Conservation (phyloP, 495 filamentous ascomycete genomes). For the Amphirosellinia nigrospora region DNA sequence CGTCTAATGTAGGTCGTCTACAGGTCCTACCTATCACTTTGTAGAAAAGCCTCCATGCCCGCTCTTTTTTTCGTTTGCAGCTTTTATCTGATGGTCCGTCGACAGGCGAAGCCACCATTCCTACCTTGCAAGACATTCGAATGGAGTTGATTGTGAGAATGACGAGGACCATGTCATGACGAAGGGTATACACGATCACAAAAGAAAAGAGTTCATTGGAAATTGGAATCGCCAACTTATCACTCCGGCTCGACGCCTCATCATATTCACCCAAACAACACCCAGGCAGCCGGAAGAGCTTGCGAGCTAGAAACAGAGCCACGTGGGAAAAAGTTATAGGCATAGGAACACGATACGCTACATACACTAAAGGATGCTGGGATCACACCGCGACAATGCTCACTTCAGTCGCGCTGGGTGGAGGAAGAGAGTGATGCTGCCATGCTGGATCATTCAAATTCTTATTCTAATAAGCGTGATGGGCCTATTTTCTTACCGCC, state of each 20-base stretch:
- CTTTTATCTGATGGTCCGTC: neutral
- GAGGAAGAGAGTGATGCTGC: conserved; percentile 47
- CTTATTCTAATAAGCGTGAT: conserved; percentile 46
- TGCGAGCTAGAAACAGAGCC: neutral
- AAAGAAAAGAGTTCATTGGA: neutral
- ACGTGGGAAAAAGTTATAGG: neutral
- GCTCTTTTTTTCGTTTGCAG: neutral
- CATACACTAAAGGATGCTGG: conserved; percentile 29
- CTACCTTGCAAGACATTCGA: neutral
- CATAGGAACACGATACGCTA: neutral
- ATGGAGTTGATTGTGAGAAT: neutral
- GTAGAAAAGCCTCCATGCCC: conserved; percentile 10
- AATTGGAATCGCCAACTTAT: neutral
- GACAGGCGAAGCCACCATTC: neutral
- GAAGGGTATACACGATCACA: neutral
- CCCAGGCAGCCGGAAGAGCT: neutral
- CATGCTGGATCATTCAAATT: conserved; percentile 50
- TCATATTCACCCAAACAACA: neutral
- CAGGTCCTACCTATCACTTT: neutral
- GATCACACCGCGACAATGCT: conserved; percentile 49
- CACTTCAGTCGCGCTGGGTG: conserved; percentile 51
- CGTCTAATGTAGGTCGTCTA: neutral
- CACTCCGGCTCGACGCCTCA: neutral
- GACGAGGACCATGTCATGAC: conserved; percentile 12
- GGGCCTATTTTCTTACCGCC: conserved; percentile 56